Percentiles rank a stretch among this genome's conserved stretches.
Conservation (phyloP, 257 asterid genomes). For the Lithospermum erythrorhizon region DNA sequence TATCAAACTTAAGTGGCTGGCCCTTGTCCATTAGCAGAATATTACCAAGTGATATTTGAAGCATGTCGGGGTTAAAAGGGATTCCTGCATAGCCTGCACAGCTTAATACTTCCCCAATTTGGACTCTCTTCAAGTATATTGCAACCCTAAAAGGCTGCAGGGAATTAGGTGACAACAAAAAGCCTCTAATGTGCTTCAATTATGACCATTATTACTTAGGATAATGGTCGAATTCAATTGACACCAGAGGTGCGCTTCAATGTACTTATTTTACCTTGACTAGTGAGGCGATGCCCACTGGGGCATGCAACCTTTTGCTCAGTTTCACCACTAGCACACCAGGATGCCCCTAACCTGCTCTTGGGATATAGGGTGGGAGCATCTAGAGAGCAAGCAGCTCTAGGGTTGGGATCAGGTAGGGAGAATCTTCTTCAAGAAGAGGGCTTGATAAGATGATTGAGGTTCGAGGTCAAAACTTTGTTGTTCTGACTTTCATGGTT, state of each 20-base stretch:
- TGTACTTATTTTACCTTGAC: slow-evolving; percentile 37
- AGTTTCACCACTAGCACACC: slow-evolving; percentile 79
- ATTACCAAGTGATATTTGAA: slow-evolving; percentile 74
- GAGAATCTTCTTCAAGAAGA: too few species aligned
- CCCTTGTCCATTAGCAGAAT: slow-evolving; percentile 77
- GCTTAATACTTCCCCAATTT: slow-evolving; percentile 98
- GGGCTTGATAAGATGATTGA: too few species aligned
- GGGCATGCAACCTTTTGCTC: slow-evolving; percentile 91
- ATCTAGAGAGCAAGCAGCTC: neutral
- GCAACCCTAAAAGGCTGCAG: slow-evolving; percentile 49
- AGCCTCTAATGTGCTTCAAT: neutral
- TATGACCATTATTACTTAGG: neutral
- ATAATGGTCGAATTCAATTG: neutral
- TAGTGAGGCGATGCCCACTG: slow-evolving; percentile 95
- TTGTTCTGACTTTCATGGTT: too few species aligned
- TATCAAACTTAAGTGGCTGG: slow-evolving; percentile 81
- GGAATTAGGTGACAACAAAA: neutral
- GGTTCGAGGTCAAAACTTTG: too few species aligned
- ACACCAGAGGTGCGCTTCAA: neutral
- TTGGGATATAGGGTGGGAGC: slow-evolving; percentile 1
- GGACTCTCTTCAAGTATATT: slow-evolving; percentile 93
- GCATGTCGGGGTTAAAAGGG: slow-evolving; percentile 52
- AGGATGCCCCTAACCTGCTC: slow-evolving; percentile 61
- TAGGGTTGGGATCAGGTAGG: neutral
- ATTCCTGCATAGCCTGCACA: slow-evolving; percentile 92